These are phyloP conservation scores for Mariannaea sp. DNA, from an alignment of 2,329 filamentous ascomycete species.

Conservation along the genomic window DNA sequence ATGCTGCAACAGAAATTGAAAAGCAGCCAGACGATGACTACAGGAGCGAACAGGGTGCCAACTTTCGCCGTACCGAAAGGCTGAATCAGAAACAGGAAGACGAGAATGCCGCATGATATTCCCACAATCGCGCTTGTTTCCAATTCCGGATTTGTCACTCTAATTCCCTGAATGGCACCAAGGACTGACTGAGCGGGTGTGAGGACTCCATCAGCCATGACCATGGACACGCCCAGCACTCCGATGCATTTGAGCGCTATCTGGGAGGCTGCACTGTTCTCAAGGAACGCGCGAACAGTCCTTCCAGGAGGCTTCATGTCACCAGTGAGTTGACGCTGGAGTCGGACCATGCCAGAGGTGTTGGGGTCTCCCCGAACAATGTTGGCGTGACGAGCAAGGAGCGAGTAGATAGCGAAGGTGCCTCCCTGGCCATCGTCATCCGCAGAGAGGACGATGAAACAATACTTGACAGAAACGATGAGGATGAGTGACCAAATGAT, in stretches of 20 bases:
- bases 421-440: conserved; percentile 73
- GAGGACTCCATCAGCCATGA: conserved; percentile 67
- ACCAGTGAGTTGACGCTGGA: conserved; percentile 60
- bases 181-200: conserved; percentile 72
- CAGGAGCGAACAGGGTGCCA: conserved; percentile 65
- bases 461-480: conserved; percentile 71
- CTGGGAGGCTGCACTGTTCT: conserved; percentile 57
- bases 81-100: conserved; percentile 66
- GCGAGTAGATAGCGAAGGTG: conserved; percentile 68
- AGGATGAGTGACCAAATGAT: conserved; percentile 70
- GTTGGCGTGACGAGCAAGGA: conserved; percentile 61
- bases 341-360: conserved; percentile 51
- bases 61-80: conserved; percentile 65
- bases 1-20: conserved; percentile 67
- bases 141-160: conserved; percentile 61
- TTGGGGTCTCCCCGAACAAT: conserved; percentile 63
- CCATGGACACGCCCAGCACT: conserved; percentile 67
- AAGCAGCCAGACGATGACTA: conserved; percentile 68
- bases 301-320: conserved; percentile 58
- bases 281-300: conserved; percentile 59
- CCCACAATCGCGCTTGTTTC: conserved; percentile 62
- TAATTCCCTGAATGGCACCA: conserved; percentile 67
- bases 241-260: conserved; percentile 61
- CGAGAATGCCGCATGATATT: conserved; percentile 64
- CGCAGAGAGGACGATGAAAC: conserved; percentile 64